These are phyloP conservation scores for Solanum pimpinellifolium DNA, from an alignment of 257 asterid genomes.

Conservation along the genomic window DNA sequence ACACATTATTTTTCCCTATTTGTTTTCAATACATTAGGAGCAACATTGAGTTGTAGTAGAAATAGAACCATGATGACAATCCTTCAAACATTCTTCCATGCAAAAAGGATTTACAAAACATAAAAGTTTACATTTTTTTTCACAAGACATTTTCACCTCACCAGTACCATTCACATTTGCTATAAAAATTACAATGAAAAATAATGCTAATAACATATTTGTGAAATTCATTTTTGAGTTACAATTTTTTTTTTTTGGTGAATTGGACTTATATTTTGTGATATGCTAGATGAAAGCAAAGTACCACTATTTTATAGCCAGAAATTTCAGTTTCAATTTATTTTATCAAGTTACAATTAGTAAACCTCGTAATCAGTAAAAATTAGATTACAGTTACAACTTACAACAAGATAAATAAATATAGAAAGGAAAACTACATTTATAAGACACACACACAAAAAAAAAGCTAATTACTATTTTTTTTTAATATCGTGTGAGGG, in stretches of 20 bases:
- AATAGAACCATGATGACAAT: not conserved
- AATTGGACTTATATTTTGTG: not conserved
- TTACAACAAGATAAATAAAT: not conserved
- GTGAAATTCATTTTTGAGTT: not conserved
- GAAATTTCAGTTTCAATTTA: not conserved
- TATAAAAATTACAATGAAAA: not conserved
- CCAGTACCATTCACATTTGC: not conserved
- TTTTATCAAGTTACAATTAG: not conserved
- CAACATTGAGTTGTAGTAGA: not conserved
- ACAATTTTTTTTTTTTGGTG: not conserved
- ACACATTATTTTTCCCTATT: not conserved
- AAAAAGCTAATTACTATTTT: too few species aligned
- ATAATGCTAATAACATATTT: not conserved
- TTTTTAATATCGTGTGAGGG: too few species aligned
- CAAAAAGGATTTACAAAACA: not conserved
- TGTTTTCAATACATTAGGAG: not conserved
- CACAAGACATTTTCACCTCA: not conserved
- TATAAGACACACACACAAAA: too few species aligned
- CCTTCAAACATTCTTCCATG: not conserved
- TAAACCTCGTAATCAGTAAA: not conserved
- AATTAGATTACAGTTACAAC: not conserved
- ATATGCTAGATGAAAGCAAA: not conserved
- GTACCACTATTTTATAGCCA: not conserved
- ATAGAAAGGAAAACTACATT: too few species aligned
- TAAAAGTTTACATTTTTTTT: not conserved